Percentiles rank a stretch among this genome's conserved stretches.
Conservation (phyloP, 2,329 filamentous ascomycete genomes). For the Fusarium lyarnte region DNA sequence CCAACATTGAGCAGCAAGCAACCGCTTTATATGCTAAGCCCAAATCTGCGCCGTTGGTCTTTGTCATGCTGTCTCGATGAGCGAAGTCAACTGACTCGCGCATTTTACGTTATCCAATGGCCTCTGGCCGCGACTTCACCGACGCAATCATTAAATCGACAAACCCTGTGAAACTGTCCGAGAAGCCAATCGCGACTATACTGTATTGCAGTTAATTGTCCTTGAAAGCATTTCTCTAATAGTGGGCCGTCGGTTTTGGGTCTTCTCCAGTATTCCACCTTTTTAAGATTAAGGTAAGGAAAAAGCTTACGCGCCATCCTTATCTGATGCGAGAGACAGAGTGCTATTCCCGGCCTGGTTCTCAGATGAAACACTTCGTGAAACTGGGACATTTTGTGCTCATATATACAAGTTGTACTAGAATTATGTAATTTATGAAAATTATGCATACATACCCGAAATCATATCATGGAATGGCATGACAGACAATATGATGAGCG, state of each 20-base stretch:
- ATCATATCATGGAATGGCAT: not conserved
- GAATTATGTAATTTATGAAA: rapidly evolving
- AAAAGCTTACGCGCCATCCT: not conserved
- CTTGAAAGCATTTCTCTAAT: not conserved
- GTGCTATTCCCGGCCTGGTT: not conserved
- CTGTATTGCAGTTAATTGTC: not conserved
- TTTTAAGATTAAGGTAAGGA: not conserved
- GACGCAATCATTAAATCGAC: too few species aligned
- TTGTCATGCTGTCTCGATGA: not conserved
- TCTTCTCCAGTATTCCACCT: not conserved
- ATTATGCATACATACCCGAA: rapidly evolving
- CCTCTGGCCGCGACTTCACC: not conserved
- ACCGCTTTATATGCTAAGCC: not conserved
- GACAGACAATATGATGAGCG: not conserved
- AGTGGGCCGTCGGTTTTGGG: not conserved
- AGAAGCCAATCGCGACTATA: not conserved
- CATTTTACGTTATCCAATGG: not conserved
- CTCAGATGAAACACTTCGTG: not conserved
- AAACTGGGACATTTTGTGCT: not conserved
- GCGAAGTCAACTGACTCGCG: not conserved
- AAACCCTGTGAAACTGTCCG: rapidly evolving
- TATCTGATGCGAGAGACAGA: not conserved
- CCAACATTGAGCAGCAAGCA: too few species aligned
- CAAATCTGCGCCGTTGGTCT: not conserved
- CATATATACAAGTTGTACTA: rapidly evolving